A percentile compares a stretch with the other conserved stretches of the same genome.
Conservation (phyloP, 257 asterid genomes). For the Plantago major region DNA sequence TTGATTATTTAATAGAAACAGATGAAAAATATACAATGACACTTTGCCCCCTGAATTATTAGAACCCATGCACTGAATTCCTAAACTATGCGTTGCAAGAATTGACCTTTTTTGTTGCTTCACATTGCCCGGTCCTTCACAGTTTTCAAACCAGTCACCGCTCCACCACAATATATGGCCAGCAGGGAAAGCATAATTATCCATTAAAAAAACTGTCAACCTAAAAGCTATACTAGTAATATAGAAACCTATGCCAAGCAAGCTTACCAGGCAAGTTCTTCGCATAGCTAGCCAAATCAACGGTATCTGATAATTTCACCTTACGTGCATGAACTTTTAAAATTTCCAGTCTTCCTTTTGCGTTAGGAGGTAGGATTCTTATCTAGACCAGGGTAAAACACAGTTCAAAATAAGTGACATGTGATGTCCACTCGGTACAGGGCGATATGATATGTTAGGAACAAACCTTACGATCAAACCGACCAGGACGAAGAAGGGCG, state of each 20-base stretch:
- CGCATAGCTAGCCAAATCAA: constrained; percentile 79
- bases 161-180: too few relatives aligned
- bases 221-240: background rate
- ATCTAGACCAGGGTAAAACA: constrained; percentile 39
- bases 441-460: constrained; percentile 11
- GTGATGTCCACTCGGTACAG: background rate
- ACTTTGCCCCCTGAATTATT: too few relatives aligned
- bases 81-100: too few relatives aligned
- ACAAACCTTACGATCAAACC: constrained; percentile 96
- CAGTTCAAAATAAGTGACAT: constrained; percentile 8
- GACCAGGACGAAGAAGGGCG: constrained; percentile 99
- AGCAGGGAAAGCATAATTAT: too few relatives aligned
- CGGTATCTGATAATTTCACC: constrained; percentile 75
- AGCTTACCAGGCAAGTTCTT: constrained; percentile 78
- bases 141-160: too few relatives aligned
- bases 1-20: background rate
- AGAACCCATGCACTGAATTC: too few relatives aligned
- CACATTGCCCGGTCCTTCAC: too few relatives aligned
- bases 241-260: constrained; percentile 12
- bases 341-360: constrained; percentile 90
- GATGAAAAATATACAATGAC: too few relatives aligned
- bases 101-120: too few relatives aligned
- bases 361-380: constrained; percentile 88
- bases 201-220: background rate
- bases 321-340: constrained; percentile 86